phyloP scores from a whole-genome alignment of 1,139 yeast genomes.

The Hyphopichia fennica region DNA sequence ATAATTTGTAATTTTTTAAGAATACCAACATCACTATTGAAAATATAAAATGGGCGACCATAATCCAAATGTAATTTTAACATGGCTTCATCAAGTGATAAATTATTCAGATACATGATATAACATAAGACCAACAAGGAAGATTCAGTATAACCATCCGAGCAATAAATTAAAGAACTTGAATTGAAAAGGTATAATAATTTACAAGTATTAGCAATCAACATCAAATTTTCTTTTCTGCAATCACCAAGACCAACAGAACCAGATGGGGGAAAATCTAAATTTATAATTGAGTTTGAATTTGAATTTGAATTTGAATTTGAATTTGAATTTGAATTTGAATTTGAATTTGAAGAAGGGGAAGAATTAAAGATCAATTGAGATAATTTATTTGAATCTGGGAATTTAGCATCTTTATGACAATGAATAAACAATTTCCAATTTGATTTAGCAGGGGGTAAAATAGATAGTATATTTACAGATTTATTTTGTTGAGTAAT shows the following conservation, averaged over 20 bases:
- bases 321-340: conserved; percentile 15
- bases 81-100: conserved; percentile 52
- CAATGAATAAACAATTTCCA: conserved; percentile 42
- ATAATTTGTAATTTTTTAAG: conserved; percentile 64
- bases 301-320: conserved; percentile 23
- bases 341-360: background rate
- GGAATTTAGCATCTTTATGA: conserved; percentile 60
- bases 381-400: conserved; percentile 37
- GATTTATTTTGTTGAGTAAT: conserved; percentile 25
- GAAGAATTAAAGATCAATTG: conserved; percentile 27
- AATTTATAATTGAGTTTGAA: conserved; percentile 12
- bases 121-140: conserved; percentile 72
- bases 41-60: conserved; percentile 82
- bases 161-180: conserved; percentile 62
- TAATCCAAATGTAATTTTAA: conserved; percentile 59
- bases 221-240: conserved; percentile 52
- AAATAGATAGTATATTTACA: conserved; percentile 19
- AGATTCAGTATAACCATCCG: conserved; percentile 93
- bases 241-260: conserved; percentile 73
- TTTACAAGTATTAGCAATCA: conserved; percentile 65
- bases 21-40: conserved; percentile 70
- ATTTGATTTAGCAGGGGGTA: conserved; percentile 37
- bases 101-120: conserved; percentile 63
- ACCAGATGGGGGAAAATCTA: conserved; percentile 85
- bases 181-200: conserved; percentile 41